Conservation (phyloP, 306 rosid genomes). For the Dalbergia cochinchinensis region DNA sequence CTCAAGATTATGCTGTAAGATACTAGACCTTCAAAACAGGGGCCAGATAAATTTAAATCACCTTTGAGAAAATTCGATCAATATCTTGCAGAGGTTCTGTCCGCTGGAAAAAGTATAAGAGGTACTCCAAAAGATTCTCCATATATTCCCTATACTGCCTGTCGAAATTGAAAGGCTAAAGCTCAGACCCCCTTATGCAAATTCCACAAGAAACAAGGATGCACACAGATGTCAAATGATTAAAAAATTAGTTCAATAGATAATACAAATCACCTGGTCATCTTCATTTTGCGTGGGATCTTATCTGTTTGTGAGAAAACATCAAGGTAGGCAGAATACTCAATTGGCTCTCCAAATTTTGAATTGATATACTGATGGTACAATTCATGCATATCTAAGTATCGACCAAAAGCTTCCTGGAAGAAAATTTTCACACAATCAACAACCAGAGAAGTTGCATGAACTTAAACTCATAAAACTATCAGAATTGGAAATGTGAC, state of each 20-base stretch:
- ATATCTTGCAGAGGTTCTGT: constrained; percentile 97
- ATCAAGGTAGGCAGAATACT: constrained; percentile 90
- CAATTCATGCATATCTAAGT: constrained; percentile 88
- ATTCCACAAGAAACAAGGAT: not conserved
- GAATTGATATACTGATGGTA: constrained; percentile 84
- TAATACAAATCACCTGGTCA: constrained; percentile 57
- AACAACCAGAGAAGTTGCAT: constrained; percentile 41
- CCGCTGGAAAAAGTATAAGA: constrained; percentile 82
- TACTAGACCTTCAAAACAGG: constrained; percentile 8
- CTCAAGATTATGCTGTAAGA: constrained; percentile 31
- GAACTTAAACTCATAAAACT: not conserved
- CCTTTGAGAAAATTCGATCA: constrained; percentile 89
- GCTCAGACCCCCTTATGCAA: constrained; percentile 29
- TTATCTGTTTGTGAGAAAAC: constrained; percentile 75
- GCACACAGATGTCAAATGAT: constrained; percentile 33
- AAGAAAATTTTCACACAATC: constrained; percentile 46
- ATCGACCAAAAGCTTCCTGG: constrained; percentile 92
- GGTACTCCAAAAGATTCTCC: constrained; percentile 78
- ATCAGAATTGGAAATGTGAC: not conserved
- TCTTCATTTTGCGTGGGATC: constrained; percentile 75
- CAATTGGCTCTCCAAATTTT: constrained; percentile 93
- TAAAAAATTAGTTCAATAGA: constrained; percentile 1
- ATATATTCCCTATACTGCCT: constrained; percentile 87
- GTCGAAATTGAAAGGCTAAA: constrained; percentile 46
- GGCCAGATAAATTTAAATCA: constrained; percentile 38